Evolutionary conservation across 495 filamentous ascomycete species (phyloP).

Genomic region (Penicillium chermesinum): DNA sequence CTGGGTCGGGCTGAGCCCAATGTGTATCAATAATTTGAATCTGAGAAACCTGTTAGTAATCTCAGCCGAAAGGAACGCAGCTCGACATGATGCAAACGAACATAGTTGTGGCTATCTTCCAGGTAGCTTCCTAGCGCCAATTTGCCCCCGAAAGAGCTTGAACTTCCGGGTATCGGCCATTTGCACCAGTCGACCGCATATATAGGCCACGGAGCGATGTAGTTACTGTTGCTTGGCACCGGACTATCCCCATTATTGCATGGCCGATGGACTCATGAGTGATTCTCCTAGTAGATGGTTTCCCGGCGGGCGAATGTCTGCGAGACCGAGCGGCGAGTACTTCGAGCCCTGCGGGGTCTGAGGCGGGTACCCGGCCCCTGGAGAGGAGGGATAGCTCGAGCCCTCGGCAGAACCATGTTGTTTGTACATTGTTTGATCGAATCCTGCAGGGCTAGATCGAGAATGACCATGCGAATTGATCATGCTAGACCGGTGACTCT

Average conservation of each 20-base stretch:
- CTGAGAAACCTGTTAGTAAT: constrained; percentile 42
- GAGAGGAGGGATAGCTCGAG: constrained; percentile 63
- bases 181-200: constrained; percentile 99
- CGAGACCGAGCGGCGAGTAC: constrained; percentile 83
- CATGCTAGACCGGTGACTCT: constrained; percentile 62
- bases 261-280: constrained; percentile 34
- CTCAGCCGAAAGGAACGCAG: neutral
- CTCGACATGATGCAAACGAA: constrained; percentile 35
- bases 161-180: constrained; percentile 72
- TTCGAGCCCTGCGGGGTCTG: constrained; percentile 68
- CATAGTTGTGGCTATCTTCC: constrained; percentile 97
- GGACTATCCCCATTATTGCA: constrained; percentile 44
- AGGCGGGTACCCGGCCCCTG: constrained; percentile 58
- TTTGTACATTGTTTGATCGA: constrained; percentile 66
- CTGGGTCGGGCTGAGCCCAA: constrained; percentile 61
- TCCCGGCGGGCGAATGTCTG: constrained; percentile 77
- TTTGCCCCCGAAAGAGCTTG: constrained; percentile 72
- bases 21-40: constrained; percentile 97
- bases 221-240: constrained; percentile 70
- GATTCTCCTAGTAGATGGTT: constrained; percentile 72
- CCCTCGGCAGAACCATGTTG: constrained; percentile 63
- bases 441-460: constrained; percentile 76
- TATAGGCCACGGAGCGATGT: constrained; percentile 89
- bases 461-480: constrained; percentile 68
- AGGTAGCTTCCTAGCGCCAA: constrained; percentile 93